Base-by-base conservation (phyloP, 1,139 yeast genomes). In the Saccharomyces hybrid region DNA sequence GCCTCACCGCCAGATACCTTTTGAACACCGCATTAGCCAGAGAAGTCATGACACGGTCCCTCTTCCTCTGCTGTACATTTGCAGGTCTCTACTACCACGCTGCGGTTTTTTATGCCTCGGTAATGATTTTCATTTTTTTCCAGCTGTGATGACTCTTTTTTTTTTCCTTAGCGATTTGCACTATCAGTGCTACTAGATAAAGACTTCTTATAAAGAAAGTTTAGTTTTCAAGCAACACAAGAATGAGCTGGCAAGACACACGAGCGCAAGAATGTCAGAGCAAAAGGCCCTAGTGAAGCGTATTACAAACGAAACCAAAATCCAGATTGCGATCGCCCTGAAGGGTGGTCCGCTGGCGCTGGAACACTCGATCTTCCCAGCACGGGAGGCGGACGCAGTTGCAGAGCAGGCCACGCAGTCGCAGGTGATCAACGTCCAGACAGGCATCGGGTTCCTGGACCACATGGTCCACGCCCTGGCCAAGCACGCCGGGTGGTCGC, bases 401-500 rank as follows among this genome's bases (percentile, higher is more conserved):
- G 95, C 75, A 4, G 61, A 70, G 2, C 74, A 71, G 56, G 61
- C 71, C n/a, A 71, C 75, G 0, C 72, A 79, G 2, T 73, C 86
- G 2, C 99, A 93, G 70, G 76, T 79, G 11, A 90, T 93, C 59
- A 76, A 81, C 49, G 83, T 93, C 55, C 88, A 88, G 65, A 87
- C 98, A 0, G 99, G 99, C 48, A 81, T 93, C 55, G 99, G 99
- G 1, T 93, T 93, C 69, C 76, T 93, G 58, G 99, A 93, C 74
- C 99, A 93, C 71, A 93, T 93, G 99, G 77, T 93, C 49, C 97
- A 91, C 67, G 99, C 99, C 0, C 77, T 93, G 63, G 97, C 98
- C 48, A 93, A 93, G 69, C 99, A 93, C 72, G 78, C 95, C 1
- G 99, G 99, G 12, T 93, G 99, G 99, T 88, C 97, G 21, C 71